Base-by-base conservation (phyloP, 805 yeast species). In the Hanseniaspora osmophila region DNA sequence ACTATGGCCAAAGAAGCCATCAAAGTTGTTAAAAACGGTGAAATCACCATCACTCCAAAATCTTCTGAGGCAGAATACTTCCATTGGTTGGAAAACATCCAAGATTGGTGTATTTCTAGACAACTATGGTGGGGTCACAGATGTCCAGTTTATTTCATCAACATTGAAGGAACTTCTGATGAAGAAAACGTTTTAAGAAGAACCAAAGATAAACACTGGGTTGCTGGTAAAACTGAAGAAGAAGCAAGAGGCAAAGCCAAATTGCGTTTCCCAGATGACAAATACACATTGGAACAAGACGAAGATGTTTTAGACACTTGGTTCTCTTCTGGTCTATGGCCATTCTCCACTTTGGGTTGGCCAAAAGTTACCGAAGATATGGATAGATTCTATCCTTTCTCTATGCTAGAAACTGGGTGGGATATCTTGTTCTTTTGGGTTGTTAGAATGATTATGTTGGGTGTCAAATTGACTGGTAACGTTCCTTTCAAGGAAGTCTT, bases 341-440 rank as follows among this genome's bases (percentile, higher is more conserved):
- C 98, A 48, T 80, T 92, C 62, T 81, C 95, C 44, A 92, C 96
- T 47, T 69, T 92, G 53, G 96, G 96, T 42, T 92, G 97, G 97
- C 98, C 98, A 59, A 67, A 78, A 48, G 68, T 75, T 60, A 74
- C 88, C 45, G 57, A 64, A 44, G 98, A 92, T 62, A 65, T 86
- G 74, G 72, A 76, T 55, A 66, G 67, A 44, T 92, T 85, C 68
- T 81, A 77, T 60, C 97, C 98, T 54, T 81, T 87, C 80, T 80
- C 94, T 27, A 71, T 92, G 83, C 71, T 92, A 59, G 98, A 92
- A 68, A 92, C 98, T 44, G 98, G 98, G 56, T 92, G 98, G 98
- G 98, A 90, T 71, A 90, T 90, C 61, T 72, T 92, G 61, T 92
- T 92, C 77, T 92, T 92, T 82, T 92, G 98, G 98, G 97, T 92